Conservation (phyloP, 2,329 filamentous ascomycete genomes). For the Fusarium guadeloupense region DNA sequence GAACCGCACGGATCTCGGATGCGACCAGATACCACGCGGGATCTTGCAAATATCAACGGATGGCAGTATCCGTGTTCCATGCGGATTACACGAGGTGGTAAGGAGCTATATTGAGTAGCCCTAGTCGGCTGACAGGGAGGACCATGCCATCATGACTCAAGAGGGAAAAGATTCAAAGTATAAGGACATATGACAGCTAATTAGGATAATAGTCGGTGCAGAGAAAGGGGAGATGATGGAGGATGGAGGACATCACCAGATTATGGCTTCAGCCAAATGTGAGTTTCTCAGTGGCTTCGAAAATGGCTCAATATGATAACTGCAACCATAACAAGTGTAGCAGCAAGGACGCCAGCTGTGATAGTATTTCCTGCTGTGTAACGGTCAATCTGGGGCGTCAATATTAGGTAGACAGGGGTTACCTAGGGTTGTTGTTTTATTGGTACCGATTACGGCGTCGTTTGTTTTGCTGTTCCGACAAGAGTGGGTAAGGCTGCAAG, state of each 20-base stretch:
- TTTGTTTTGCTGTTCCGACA: constrained; percentile 6
- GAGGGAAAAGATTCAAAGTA: constrained; percentile 1
- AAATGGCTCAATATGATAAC: neutral
- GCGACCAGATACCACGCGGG: constrained; percentile 5
- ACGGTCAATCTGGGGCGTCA: neutral
- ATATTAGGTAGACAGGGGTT: constrained; percentile 1
- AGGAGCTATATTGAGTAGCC: constrained; percentile 13
- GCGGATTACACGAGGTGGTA: constrained; percentile 5
- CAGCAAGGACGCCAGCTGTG: neutral
- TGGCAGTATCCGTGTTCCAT: constrained; percentile 8
- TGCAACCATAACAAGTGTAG: neutral
- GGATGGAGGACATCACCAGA: neutral
- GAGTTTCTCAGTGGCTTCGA: neutral
- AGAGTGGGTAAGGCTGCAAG: constrained; percentile 13
- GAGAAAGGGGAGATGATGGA: neutral
- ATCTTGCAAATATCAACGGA: neutral
- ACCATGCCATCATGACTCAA: constrained; percentile 15
- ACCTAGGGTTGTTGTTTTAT: neutral
- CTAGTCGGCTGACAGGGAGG: constrained; percentile 13
- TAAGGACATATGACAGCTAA: neutral
- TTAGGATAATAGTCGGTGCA: neutral
- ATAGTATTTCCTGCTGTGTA: neutral
- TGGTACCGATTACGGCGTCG: neutral
- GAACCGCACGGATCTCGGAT: constrained; percentile 6
- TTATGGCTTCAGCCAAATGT: neutral